Conservation (phyloP, 2,329 filamentous ascomycete species). For the Penicillium sp. region DNA sequence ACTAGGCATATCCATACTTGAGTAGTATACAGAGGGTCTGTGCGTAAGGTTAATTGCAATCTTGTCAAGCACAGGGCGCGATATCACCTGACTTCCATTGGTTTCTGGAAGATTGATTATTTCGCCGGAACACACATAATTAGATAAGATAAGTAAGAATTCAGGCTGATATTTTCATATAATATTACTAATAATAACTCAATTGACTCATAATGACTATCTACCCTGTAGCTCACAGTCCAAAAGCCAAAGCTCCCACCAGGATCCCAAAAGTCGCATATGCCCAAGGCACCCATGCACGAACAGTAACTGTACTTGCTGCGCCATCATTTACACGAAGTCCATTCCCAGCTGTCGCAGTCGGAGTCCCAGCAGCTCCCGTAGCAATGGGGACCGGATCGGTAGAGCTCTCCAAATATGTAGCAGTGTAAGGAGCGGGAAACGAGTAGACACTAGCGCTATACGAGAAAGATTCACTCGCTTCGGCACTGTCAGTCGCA, state of each 20-base stretch:
- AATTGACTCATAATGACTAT: not conserved
- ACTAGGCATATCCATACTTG: too few species aligned
- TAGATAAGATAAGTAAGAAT: not conserved
- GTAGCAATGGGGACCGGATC: conserved; percentile 8
- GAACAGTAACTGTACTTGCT: not conserved
- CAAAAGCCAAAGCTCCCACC: conserved; percentile 17
- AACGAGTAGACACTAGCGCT: conserved; percentile 3
- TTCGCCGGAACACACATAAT: not conserved
- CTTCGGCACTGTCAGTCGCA: conserved; percentile 10
- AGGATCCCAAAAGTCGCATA: conserved; percentile 1
- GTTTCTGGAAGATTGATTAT: too few species aligned
- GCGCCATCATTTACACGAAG: not conserved
- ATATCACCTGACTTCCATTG: too few species aligned
- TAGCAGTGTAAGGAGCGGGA: conserved; percentile 15
- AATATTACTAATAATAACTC: not conserved
- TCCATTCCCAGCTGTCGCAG: not conserved
- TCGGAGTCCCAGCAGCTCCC: not conserved
- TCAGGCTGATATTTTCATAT: not conserved
- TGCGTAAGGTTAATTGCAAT: too few species aligned
- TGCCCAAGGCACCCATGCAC: not conserved
- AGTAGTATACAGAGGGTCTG: too few species aligned
- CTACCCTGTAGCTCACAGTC: conserved; percentile 6
- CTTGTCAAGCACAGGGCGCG: too few species aligned
- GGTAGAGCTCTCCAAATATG: conserved; percentile 14
- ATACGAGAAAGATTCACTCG: conserved; percentile 4